Evolutionary conservation across 2,329 filamentous ascomycete genomes (phyloP), one percentile per base, ranked within the genome.

Genomic region (Microsporum audouinii): DNA sequence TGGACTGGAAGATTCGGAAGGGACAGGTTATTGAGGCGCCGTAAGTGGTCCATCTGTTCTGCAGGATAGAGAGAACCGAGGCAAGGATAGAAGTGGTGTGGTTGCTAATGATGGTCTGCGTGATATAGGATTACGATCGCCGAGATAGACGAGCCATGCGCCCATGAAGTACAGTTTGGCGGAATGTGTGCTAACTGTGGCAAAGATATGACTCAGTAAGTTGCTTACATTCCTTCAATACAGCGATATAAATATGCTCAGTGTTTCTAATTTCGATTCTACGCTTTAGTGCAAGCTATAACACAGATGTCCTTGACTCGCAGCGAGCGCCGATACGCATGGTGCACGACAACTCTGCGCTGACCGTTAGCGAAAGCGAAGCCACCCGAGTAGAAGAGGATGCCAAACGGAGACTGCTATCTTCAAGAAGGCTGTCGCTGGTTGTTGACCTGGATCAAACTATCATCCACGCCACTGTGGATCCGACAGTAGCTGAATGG

Each of bases 371-470:
- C 73, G 80, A 85, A 68, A 82, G 82, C 62, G 89, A 95, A 70
- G 94, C 94, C 12, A 84, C 84, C 57, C 85, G 84, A 66, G 87
- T 89, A 61, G 92, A 97, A 74, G 86, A 91, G 71, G 88, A 95
- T 67, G 83, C 90, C 12, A 95, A 96, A 77, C 83, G 85, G 63
- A 86, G 92, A 23, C 79, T 99, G 47, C 79, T 99, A 49, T 81
- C 85, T 62, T 84, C 88, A 64, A 84, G 88, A 67, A 96, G 95
- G 76, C 82, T 99, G 51, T 95, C 89, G 53, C 81, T 99, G 51
- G 94, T 99, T 31, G 94, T 99, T 67, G 94, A 99, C 79, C 80
- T 99, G 60, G 94, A 99, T 72, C 92, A 97, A 78, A 99, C 94
- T 61, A 94, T 99, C 69, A 99, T 99, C 66, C 94, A 99, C 73